Evolutionary conservation across 2,329 filamentous ascomycete genomes (phyloP).

Genomic region (Colletotrichum salicis): DNA sequence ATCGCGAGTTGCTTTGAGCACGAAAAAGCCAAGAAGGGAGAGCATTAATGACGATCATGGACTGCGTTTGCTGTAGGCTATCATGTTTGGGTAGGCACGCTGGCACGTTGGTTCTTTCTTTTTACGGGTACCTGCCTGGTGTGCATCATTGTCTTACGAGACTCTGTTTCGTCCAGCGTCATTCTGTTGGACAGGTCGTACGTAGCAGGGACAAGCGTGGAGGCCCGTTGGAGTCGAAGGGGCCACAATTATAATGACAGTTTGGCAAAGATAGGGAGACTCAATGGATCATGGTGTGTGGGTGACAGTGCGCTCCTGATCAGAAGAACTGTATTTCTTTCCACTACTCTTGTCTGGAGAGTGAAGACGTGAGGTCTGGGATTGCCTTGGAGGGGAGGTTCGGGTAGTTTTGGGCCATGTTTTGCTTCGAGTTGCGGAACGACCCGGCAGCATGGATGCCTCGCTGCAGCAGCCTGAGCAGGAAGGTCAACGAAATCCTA

Average conservation of each 20-base stretch:
- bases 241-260: constrained; percentile 1
- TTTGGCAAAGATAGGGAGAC: not conserved
- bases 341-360: not conserved
- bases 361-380: not conserved
- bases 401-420: not conserved
- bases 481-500: not conserved
- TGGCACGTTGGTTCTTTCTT: not conserved
- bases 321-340: constrained; percentile 9
- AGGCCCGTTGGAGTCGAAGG: constrained; percentile 6
- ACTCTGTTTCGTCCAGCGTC: constrained; percentile 20
- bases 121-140: constrained; percentile 2
- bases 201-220: constrained; percentile 6
- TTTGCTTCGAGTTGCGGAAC: not conserved
- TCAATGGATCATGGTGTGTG: not conserved
- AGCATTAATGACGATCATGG: not conserved
- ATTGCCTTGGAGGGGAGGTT: not conserved
- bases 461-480: not conserved
- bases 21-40: constrained; percentile 1
- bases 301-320: not conserved
- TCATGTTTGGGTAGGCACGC: not conserved
- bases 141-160: constrained; percentile 32
- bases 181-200: constrained; percentile 16
- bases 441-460: not conserved
- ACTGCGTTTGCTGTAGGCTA: not conserved
- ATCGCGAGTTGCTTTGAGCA: not conserved